phyloP scores from a whole-genome alignment of 495 filamentous ascomycete species.

The Niebla homalea region DNA sequence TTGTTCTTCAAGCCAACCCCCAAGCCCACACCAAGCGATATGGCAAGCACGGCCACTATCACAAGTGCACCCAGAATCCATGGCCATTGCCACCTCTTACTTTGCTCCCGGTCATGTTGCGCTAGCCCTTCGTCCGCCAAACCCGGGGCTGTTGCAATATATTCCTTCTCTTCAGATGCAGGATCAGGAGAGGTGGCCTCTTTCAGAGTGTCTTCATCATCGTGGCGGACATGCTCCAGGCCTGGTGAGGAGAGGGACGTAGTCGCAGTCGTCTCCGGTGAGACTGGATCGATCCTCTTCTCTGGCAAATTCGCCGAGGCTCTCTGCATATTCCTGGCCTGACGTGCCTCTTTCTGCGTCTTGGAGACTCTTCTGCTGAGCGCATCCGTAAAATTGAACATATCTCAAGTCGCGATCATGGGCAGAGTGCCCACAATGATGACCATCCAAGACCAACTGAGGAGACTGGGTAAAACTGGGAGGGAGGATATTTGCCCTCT shows the following conservation, averaged over 20 bases:
- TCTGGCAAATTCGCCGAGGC: not conserved
- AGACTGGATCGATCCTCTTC: not conserved
- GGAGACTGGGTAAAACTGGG: too few relatives aligned
- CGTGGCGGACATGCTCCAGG: slow-evolving; percentile 4
- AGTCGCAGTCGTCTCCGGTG: not conserved
- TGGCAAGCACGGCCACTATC: slow-evolving; percentile 5
- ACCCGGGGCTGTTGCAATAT: not conserved
- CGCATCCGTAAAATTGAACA: too few relatives aligned
- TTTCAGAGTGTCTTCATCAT: not conserved
- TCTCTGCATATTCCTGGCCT: not conserved
- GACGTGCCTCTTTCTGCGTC: not conserved
- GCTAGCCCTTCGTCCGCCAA: not conserved
- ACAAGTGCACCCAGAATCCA: slow-evolving; percentile 2
- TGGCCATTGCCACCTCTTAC: not conserved
- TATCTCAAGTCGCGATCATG: too few relatives aligned
- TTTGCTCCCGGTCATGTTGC: not conserved
- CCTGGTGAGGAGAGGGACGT: slow-evolving; percentile 8
- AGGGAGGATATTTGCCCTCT: too few relatives aligned
- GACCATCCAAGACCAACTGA: too few relatives aligned
- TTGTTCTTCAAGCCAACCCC: slow-evolving; percentile 16
- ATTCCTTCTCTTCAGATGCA: slow-evolving; percentile 6
- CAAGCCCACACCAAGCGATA: slow-evolving; percentile 14
- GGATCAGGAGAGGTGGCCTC: not conserved
- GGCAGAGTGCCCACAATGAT: too few relatives aligned
- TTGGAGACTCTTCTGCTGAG: too few relatives aligned